Evolutionary conservation across 1,284 basidiomycete species (phyloP).

Genomic region (Cryptococcus sp.): DNA sequence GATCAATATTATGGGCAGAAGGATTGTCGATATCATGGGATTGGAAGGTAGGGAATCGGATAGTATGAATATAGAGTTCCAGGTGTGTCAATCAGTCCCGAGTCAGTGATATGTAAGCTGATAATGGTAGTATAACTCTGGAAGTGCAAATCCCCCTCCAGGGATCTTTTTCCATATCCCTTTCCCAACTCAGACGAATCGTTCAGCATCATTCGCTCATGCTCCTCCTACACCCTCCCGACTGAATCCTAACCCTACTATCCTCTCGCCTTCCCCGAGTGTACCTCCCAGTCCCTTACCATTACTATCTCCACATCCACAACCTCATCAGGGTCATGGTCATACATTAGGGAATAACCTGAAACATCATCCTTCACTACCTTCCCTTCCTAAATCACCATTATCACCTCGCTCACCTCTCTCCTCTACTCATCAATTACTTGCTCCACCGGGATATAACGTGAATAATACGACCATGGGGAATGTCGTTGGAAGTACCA

Average conservation of each 20-base stretch:
- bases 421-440: background rate
- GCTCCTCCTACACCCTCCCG: slow-evolving; percentile 11
- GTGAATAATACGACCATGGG: background rate
- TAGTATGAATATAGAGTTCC: slow-evolving; percentile 79
- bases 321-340: too few relatives aligned
- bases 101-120: background rate
- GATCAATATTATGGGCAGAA: slow-evolving; percentile 71
- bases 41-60: slow-evolving; percentile 57
- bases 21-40: slow-evolving; percentile 65
- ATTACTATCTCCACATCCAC: too few relatives aligned
- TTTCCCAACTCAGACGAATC: slow-evolving; percentile 11
- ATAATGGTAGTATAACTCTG: slow-evolving; percentile 21
- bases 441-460: background rate
- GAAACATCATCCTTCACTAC: slow-evolving; percentile 2
- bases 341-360: background rate
- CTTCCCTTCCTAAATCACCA: background rate
- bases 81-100: slow-evolving; percentile 53
- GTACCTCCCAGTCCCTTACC: background rate
- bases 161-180: slow-evolving; percentile 23
- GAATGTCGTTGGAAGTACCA: background rate
- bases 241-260: slow-evolving; percentile 1
- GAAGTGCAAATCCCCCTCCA: slow-evolving; percentile 19
- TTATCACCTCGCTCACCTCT: background rate
- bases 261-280: slow-evolving; percentile 1
- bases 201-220: slow-evolving; percentile 4